A percentile compares a stretch with the other conserved stretches of the same genome.
These are phyloP conservation scores for Serendipita vermifera DNA, from an alignment of 768 basidiomycete species.

Conservation along the genomic window DNA sequence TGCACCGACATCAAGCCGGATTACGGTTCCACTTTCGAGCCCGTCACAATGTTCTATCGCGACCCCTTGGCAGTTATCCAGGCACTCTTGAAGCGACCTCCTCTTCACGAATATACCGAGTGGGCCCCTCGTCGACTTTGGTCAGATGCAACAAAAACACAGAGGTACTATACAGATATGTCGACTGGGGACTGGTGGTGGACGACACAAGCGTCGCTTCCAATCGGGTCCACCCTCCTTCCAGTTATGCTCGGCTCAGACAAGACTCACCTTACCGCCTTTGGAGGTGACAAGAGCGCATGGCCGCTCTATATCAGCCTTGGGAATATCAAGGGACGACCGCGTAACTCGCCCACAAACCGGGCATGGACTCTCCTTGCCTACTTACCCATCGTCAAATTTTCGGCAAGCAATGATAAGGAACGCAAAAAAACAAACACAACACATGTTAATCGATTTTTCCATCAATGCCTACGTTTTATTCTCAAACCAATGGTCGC, in stretches of 20 bases:
- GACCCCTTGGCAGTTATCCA: neutral
- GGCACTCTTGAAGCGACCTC: neutral
- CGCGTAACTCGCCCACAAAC: conserved; percentile 24
- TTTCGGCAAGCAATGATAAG: too few species aligned
- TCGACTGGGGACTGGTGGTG: too few species aligned
- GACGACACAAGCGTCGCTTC: conserved; percentile 1
- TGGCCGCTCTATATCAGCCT: conserved; percentile 24
- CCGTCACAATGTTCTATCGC: neutral
- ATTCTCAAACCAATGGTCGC: neutral
- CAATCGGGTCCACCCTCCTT: conserved; percentile 18
- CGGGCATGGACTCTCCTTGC: conserved; percentile 22
- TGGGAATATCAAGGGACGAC: conserved; percentile 24
- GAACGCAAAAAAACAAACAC: neutral
- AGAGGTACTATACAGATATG: too few species aligned
- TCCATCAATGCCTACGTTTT: neutral
- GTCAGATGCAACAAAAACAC: too few species aligned
- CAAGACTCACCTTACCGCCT: conserved; percentile 25
- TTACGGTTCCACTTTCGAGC: neutral
- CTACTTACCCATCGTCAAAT: neutral
- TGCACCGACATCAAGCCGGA: neutral
- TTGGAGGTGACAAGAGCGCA: conserved; percentile 23
- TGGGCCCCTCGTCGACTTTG: too few species aligned
- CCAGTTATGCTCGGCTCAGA: conserved; percentile 24
- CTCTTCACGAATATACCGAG: neutral
- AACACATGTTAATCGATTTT: neutral